These are phyloP conservation scores for Exophiala mesophila DNA, from an alignment of 2,329 filamentous ascomycete species.

Conservation along the genomic window DNA sequence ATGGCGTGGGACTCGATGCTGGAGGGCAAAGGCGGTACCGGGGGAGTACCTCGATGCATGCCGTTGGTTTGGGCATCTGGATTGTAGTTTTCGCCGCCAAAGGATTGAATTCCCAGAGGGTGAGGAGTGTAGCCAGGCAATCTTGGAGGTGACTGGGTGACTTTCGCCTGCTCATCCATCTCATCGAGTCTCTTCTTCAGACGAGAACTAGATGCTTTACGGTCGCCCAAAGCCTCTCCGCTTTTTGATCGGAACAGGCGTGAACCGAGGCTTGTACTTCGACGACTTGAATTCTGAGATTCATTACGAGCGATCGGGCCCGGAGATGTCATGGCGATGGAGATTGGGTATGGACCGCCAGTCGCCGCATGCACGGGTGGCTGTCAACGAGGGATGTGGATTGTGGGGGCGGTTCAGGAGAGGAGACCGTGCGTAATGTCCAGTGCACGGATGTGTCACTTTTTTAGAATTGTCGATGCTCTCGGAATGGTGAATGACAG, in stretches of 20 bases:
- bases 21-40: constrained; percentile 22
- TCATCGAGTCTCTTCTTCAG: constrained; percentile 23
- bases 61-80: constrained; percentile 18
- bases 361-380: constrained; percentile 1
- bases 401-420: constrained; percentile 9
- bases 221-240: constrained; percentile 24
- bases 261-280: constrained; percentile 24
- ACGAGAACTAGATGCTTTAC: constrained; percentile 20
- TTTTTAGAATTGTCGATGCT: background rate
- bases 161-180: constrained; percentile 19
- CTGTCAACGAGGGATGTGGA: constrained; percentile 5
- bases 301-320: constrained; percentile 21
- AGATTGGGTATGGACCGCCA: background rate
- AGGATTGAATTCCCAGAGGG: constrained; percentile 22
- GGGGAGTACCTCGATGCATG: constrained; percentile 10
- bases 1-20: constrained; percentile 18
- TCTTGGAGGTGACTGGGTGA: constrained; percentile 20
- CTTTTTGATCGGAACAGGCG: constrained; percentile 25
- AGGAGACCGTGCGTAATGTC: constrained; percentile 8
- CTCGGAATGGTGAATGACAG: constrained; percentile 6
- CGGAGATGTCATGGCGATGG: constrained; percentile 20
- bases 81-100: constrained; percentile 24
- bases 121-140: constrained; percentile 22
- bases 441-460: background rate
- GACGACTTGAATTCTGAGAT: constrained; percentile 19